Evolutionary conservation across 1,284 basidiomycete genomes (phyloP), one percentile per base, ranked within the genome.

Genomic region (Schizophyllum commune): DNA sequence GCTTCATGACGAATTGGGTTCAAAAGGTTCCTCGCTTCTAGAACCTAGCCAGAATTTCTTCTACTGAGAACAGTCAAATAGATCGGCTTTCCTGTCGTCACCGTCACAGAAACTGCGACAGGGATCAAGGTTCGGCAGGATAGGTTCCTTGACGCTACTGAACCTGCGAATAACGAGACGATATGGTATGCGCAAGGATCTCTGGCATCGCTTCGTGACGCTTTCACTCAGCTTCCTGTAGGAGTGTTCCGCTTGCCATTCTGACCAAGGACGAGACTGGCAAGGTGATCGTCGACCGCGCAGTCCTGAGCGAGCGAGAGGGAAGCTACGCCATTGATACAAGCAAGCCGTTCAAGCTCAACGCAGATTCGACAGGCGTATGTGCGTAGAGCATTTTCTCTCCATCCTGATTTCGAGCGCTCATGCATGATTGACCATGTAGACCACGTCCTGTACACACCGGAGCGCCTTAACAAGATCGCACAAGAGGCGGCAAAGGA

Each of bases 1-100:
- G 81, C 61, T 82, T 98, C 68, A 96, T 98, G 92, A 83, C 91
- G 64, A 90, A 91, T 71, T 99, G 96, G 96, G 89, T 96, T 47
- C 83, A 86, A 62, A 92, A 94, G 83, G 88, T 63, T 74, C 71
- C 65, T 63, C 55, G 19, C 27, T n/a, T n/a, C n/a, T n/a, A n/a
- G n/a, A n/a, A n/a, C n/a, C n/a, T n/a, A n/a, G n/a, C n/a, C n/a
- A n/a, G 27, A 27, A 27, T 27, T 27, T 2, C 27, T 5, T n/a
- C n/a, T n/a, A n/a, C n/a, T n/a, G n/a, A n/a, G n/a, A n/a, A n/a
- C n/a, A n/a, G n/a, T n/a, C n/a, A n/a, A n/a, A n/a, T 63, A 88
- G 85, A 86, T 89, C 64, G 93, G 93, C 27, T 95, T 88, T 77
- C 95, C 95, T 4, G 87, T 98, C 27, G 73, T 99, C 58, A 91